Percentiles rank a stretch among this genome's conserved stretches.
Conservation (phyloP, 2,329 filamentous ascomycete genomes). For the Aspergillus novoparasiticus region DNA sequence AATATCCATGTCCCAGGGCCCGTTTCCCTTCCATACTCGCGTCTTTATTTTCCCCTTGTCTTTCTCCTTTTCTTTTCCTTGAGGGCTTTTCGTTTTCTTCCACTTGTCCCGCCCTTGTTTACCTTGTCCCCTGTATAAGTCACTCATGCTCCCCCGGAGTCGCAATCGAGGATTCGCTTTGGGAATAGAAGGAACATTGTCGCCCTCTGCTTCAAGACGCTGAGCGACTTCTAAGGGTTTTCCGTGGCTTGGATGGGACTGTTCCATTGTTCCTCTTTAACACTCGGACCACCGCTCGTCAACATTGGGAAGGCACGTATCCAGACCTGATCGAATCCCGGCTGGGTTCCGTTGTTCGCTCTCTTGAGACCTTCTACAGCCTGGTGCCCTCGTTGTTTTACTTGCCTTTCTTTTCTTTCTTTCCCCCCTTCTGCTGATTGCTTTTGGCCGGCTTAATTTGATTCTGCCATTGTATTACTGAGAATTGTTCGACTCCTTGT, state of each 20-base stretch:
- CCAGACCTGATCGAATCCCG: slow-evolving; percentile 12
- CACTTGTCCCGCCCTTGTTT: slow-evolving; percentile 19
- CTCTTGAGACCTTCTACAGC: slow-evolving; percentile 13
- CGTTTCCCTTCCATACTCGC: slow-evolving; percentile 9
- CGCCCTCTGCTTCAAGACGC: slow-evolving; percentile 13
- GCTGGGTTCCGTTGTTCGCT: slow-evolving; percentile 11
- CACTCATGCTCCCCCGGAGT: slow-evolving; percentile 21
- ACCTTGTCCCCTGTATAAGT: slow-evolving; percentile 18
- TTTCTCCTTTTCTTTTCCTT: slow-evolving; percentile 15
- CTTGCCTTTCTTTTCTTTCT: slow-evolving; percentile 13
- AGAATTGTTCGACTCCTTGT: neutral
- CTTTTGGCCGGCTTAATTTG: neutral
- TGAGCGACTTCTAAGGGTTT: slow-evolving; percentile 13
- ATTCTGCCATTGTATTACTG: slow-evolving; percentile 5
- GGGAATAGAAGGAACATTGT: slow-evolving; percentile 15
- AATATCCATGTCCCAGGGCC: slow-evolving; percentile 10
- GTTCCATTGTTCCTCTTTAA: slow-evolving; percentile 3
- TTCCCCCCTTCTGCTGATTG: slow-evolving; percentile 4
- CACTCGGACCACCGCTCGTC: neutral
- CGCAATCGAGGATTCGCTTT: slow-evolving; percentile 16
- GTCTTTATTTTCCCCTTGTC: slow-evolving; percentile 14
- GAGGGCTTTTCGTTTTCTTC: slow-evolving; percentile 14
- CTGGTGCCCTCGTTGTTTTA: slow-evolving; percentile 16
- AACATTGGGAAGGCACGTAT: slow-evolving; percentile 6
- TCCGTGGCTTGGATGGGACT: slow-evolving; percentile 10